Evolutionary conservation across 2,329 filamentous ascomycete species (phyloP), one percentile per base, ranked within the genome.

Genomic region (Verticillium zaregamsianum): DNA sequence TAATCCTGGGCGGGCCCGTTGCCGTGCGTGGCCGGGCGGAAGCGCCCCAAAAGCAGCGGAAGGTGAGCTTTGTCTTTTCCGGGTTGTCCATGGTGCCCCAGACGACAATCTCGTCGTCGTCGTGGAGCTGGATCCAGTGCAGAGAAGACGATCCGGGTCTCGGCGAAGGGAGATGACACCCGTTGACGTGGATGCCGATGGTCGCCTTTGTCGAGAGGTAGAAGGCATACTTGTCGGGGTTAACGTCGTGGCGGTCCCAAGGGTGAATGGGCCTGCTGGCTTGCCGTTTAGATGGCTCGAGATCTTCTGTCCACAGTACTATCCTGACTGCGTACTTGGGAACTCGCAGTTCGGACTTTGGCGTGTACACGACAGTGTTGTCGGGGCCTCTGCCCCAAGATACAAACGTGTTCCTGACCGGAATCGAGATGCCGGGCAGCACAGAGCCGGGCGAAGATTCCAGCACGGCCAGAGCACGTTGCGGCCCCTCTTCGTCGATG

Each of bases 301-400:
- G 88, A 12, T 85, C 85, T 0, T 87, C 83, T 61, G 85, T 87
- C 82, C 90, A 92, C 33, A 95, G 85, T 37, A 92, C 80, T 40
- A 97, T 79, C 68, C 91, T 89, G 67, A 97, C 86, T 0, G 91
- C 92, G 65, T 89, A 88, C 71, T 94, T 94, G 1, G 93, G 92
- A 39, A 98, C 86, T 17, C 88, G 88, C 2, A 80, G 82, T 66
- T 97, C 92, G 28, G 78, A 76, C 33, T 74, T 77, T 57, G 88
- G 79, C 1, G 83, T 75, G 68, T 93, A 91, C 2, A 88, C 79
- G 33, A 88, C 76, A 0, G 90, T 94, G 68, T 92, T 93, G 23
- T 82, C 79, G 1, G 76, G 78, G 0, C 85, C 85, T 31, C 94
- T 87, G 33, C 94, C 94, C 87, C 92, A 98, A 0, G 88, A 90